Evolutionary conservation across 345 rosid species (phyloP), one percentile per base, ranked within the genome.

Genomic region (Eucalyptus polybractea): DNA sequence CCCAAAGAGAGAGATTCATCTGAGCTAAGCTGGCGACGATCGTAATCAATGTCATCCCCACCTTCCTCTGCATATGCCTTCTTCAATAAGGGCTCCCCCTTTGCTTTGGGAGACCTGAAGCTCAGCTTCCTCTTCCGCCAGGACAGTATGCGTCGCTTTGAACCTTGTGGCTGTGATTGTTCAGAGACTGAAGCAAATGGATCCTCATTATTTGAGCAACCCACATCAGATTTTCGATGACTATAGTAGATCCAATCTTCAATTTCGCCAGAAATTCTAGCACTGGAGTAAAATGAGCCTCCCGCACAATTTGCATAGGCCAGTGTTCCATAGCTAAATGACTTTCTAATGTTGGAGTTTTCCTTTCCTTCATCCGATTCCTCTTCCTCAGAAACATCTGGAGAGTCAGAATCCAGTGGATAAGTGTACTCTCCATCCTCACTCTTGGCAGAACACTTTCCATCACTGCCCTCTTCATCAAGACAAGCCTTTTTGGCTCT

Each of bases 11-110:
- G 91, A 87, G 94, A 90, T 89, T 96, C 99, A 92, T 97, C 99
- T 13, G 98, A 95, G 90, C 96, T 94, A 86, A 98, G 98, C 91
- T 96, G 98, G 76, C 99, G 94, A 19, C 99, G 98, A 90, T 95
- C 97, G 94, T 89, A 96, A 95, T 98, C 99, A 89, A 98, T 98
- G 90, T 98, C 99, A 94, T 97, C 99, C n/a, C 99, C 99, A 12
- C 99, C 99, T 83, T 98, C 99, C 94, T 98, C 99, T 67, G 94
- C 97, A 91, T 96, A 93, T 15, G 94, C 98, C 93, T 96, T 97
- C 89, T 97, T 98, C 89, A 98, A 92, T 94, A 98, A 92, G 29
- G 99, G 98, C 91, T 98, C 99, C 21, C 99, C 98, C 94, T 93
- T 96, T 86, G 94, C 93, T 92, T 97, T 97, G 44, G 96, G 93